Evolutionary conservation across 176 grass and related monocot species (phyloP).

Genomic region (Pontederia paniculata): DNA sequence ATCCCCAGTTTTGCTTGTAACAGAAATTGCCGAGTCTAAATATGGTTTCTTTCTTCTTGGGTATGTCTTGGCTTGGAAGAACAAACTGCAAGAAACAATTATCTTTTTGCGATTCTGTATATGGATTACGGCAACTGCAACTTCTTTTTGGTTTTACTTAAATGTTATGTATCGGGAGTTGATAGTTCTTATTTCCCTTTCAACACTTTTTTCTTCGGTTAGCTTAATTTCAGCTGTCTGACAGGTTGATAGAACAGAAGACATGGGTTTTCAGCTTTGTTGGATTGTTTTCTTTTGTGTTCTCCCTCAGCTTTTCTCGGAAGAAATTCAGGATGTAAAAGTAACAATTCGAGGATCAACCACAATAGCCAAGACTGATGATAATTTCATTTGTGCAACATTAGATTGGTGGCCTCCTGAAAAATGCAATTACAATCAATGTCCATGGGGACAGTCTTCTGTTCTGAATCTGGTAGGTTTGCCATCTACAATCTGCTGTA

Average conservation of each 20-base stretch:
- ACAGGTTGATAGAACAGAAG: not conserved
- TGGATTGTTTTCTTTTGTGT: slow-evolving; percentile 34
- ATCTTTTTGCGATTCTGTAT: not conserved
- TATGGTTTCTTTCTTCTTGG: too few relatives aligned
- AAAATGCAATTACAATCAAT: slow-evolving; percentile 92
- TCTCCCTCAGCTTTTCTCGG: slow-evolving; percentile 23
- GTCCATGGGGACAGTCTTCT: slow-evolving; percentile 81
- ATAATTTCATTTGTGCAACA: slow-evolving; percentile 76
- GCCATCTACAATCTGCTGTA: not conserved
- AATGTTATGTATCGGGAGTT: too few relatives aligned
- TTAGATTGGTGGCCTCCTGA: slow-evolving; percentile 98
- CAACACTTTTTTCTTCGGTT: too few relatives aligned
- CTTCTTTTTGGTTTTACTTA: too few relatives aligned
- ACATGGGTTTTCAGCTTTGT: slow-evolving; percentile 22
- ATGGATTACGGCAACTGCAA: not conserved
- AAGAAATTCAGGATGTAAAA: slow-evolving; percentile 51
- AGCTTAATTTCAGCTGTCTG: too few relatives aligned
- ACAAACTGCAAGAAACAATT: not conserved
- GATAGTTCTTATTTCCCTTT: too few relatives aligned
- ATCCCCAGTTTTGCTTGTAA: too few relatives aligned
- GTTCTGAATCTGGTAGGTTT: slow-evolving; percentile 66
- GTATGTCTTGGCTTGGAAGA: not conserved
- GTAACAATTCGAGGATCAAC: slow-evolving; percentile 53
- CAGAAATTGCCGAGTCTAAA: too few relatives aligned
- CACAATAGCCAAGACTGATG: slow-evolving; percentile 50